Evolutionary conservation across 306 rosid species (phyloP), one percentile per base, ranked within the genome.

Genomic region (Cucurbita maxima): DNA sequence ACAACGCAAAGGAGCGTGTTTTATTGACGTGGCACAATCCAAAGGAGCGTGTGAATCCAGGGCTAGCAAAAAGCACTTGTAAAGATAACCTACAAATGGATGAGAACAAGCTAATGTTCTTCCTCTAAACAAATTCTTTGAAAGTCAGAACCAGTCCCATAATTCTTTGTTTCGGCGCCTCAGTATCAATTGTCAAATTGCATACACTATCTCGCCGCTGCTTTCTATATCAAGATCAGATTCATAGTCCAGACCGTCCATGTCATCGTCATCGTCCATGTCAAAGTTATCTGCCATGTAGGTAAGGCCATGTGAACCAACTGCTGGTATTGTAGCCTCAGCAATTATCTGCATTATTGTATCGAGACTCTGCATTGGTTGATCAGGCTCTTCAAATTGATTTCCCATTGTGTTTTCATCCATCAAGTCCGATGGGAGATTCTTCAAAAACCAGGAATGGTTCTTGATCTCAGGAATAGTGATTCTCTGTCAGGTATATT

Each of bases 171-270:
- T 71, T 25, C 38, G 0, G 47, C 75, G 15, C 38, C 60, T 30
- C 5, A 2, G 34, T 71, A 38, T 51, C 63, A 38, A 48, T 50
- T 36, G 73, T 82, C 80, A 90, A 52, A 88, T 81, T 63, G 98
- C 98, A 82, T 89, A 94, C 34, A 94, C 97, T 54, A 94, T 90
- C 80, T 90, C 97, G 76, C 92, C 98, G 34, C 97, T 94, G 83
- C 97, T 94, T 79, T 94, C 98, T 36, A 86, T 81, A 75, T 89
- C 96, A 30, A 87, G 98, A 77, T 94, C 92, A 12, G 87, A 90
- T 59, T 90, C 97, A 8, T 91, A 84, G 22, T 89, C 94, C 5
- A 84, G 52, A 68, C 87, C 98, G 7, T 86, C 98, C 87, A 86
- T 87, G 82, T 86, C 91, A 20, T 92, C 73, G 76, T 86, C 91